A percentile compares a stretch with the other conserved stretches of the same genome.
Conservation (phyloP, 495 filamentous ascomycete genomes). For the Lepidopterella palustris region DNA sequence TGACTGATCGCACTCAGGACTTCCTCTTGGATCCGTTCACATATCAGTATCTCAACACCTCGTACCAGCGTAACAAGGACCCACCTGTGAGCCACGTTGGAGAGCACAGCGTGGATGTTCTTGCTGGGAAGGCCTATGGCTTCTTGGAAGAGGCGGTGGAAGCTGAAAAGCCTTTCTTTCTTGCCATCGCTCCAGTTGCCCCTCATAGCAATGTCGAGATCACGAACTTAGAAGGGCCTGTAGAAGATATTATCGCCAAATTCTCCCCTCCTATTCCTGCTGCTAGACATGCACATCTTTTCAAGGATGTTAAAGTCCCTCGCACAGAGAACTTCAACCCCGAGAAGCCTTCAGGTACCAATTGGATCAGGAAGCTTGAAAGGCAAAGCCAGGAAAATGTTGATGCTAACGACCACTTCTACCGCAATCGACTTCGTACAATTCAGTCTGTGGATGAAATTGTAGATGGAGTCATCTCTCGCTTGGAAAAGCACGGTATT, state of each 20-base stretch:
- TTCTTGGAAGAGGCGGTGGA: slow-evolving; percentile 57
- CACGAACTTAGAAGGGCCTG: slow-evolving; percentile 28
- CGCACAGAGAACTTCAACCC: slow-evolving; percentile 46
- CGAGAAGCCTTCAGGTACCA: slow-evolving; percentile 48
- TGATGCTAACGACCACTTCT: slow-evolving; percentile 62
- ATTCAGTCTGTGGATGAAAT: slow-evolving; percentile 67
- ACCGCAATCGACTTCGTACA: slow-evolving; percentile 55
- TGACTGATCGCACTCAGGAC: slow-evolving; percentile 36
- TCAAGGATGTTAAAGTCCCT: slow-evolving; percentile 44
- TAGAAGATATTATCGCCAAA: slow-evolving; percentile 17
- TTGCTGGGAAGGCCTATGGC: slow-evolving; percentile 54
- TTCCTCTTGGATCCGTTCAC: slow-evolving; percentile 68
- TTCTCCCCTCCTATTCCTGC: slow-evolving; percentile 27
- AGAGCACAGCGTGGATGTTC: slow-evolving; percentile 55
- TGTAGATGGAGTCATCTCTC: slow-evolving; percentile 50
- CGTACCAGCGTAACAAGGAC: slow-evolving; percentile 58
- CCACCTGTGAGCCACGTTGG: slow-evolving; percentile 30
- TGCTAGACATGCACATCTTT: slow-evolving; percentile 43
- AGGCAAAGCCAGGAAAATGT: slow-evolving; percentile 49
- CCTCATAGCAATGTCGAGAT: slow-evolving; percentile 55
- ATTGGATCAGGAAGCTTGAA: slow-evolving; percentile 53
- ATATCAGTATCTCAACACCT: slow-evolving; percentile 63
- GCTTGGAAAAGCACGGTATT: slow-evolving; percentile 46
- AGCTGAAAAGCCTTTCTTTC: slow-evolving; percentile 56
- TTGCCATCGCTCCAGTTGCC: slow-evolving; percentile 58